These are phyloP conservation scores for Croton laevigatus DNA, from an alignment of 441 rosid species.

Conservation along the genomic window DNA sequence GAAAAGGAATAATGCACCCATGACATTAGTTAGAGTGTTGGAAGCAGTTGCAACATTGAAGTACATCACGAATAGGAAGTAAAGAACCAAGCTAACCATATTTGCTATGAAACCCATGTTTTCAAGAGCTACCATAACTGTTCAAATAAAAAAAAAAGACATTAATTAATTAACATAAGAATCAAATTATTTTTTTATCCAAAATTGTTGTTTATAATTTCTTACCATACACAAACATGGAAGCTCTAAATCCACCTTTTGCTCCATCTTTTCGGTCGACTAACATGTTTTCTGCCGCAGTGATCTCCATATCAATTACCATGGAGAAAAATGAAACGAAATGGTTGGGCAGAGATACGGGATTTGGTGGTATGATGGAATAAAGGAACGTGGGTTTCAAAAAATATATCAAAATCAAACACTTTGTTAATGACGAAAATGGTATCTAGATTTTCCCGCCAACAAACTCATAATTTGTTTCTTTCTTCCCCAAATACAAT, in stretches of 20 bases:
- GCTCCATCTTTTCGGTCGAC: conserved; percentile 1
- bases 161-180: neutral
- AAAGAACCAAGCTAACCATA: conserved; percentile 44
- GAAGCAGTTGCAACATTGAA: conserved; percentile 33
- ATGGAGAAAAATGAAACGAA: too few species aligned
- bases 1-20: conserved; percentile 54
- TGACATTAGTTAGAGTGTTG: conserved; percentile 49
- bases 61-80: conserved; percentile 38
- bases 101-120: conserved; percentile 62
- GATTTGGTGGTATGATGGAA: neutral
- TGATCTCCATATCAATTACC: conserved; percentile 14
- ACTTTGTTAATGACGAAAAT: conserved; percentile 23
- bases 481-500: neutral
- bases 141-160: neutral
- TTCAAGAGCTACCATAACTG: conserved; percentile 38
- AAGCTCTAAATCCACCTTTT: conserved; percentile 59
- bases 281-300: conserved; percentile 6
- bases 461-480: neutral
- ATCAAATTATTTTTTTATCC: neutral
- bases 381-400: neutral
- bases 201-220: neutral
- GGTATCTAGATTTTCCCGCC: conserved; percentile 10
- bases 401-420: neutral
- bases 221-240: conserved; percentile 41
- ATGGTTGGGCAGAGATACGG: too few species aligned